These are phyloP conservation scores for Pisolithus marmoratus DNA, from an alignment of 768 basidiomycete genomes.

Conservation along the genomic window DNA sequence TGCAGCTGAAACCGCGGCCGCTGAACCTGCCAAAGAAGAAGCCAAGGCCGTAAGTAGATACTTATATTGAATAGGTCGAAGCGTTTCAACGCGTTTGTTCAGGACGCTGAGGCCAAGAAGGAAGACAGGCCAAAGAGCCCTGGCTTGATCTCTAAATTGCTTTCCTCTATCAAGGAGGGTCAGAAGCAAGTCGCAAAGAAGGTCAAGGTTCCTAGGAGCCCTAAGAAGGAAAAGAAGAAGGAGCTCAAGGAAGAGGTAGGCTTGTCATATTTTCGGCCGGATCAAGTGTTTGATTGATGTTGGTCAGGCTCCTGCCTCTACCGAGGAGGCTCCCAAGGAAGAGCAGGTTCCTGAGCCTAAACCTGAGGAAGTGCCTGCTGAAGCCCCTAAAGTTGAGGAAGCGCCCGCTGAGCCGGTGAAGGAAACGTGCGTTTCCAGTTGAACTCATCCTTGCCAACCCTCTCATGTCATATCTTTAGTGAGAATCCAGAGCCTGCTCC, in stretches of 20 bases:
- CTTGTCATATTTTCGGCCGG: constrained; percentile 1
- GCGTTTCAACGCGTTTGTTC: constrained; percentile 23
- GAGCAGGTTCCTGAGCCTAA: constrained; percentile 28
- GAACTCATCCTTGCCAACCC: background rate
- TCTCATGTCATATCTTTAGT: constrained; percentile 20
- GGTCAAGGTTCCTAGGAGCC: constrained; percentile 62
- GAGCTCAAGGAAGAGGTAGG: constrained; percentile 45
- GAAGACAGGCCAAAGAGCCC: constrained; percentile 81
- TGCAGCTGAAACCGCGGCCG: constrained; percentile 25
- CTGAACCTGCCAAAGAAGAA: constrained; percentile 38
- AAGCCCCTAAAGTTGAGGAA: constrained; percentile 24
- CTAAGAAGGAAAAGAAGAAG: constrained; percentile 82
- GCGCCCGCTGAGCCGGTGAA: constrained; percentile 52
- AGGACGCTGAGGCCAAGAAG: constrained; percentile 53
- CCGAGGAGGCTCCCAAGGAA: constrained; percentile 33
- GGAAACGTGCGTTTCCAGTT: constrained; percentile 53
- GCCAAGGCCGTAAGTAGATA: constrained; percentile 32
- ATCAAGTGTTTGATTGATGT: background rate
- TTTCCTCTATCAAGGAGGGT: constrained; percentile 66
- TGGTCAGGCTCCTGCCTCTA: constrained; percentile 23
- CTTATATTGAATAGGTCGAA: constrained; percentile 5
- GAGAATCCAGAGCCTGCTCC: constrained; percentile 31
- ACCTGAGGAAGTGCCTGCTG: constrained; percentile 40
- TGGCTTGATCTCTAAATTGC: constrained; percentile 66
- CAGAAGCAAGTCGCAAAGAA: constrained; percentile 52